Evolutionary conservation across 352 stramenopile genomes (phyloP).

Genomic region (Poterioochromonas sp.): DNA sequence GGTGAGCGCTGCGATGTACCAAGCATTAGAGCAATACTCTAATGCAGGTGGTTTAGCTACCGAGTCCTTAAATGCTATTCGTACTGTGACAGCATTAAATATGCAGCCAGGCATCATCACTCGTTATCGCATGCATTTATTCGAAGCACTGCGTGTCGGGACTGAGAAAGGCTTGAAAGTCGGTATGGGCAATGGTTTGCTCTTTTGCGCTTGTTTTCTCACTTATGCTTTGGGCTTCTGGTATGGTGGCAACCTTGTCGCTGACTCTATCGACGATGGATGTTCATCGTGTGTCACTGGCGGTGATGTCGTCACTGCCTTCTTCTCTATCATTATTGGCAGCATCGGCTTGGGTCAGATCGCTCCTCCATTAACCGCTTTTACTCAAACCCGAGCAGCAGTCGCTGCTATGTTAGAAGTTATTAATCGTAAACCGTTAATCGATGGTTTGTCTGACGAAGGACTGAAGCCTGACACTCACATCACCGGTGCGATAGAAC

Average conservation of each 20-base stretch:
- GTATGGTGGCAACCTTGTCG: conserved; percentile 4
- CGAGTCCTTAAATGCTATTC: conserved; percentile 10
- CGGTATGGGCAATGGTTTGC: background rate
- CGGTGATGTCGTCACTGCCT: conserved; percentile 14
- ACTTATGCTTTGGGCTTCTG: conserved; percentile 26
- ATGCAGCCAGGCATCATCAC: conserved; percentile 3
- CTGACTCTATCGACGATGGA: background rate
- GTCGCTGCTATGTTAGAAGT: background rate
- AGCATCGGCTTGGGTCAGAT: background rate
- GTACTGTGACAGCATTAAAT: conserved; percentile 9
- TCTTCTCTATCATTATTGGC: conserved; percentile 6
- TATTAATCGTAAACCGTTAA: background rate
- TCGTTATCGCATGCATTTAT: background rate
- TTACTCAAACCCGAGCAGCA: background rate
- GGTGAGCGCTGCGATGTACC: background rate
- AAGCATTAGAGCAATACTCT: background rate
- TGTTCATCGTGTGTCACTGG: conserved; percentile 6
- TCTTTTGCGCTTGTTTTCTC: background rate
- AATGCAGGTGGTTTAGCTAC: background rate
- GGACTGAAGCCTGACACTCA: background rate
- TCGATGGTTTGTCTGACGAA: background rate
- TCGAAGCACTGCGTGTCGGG: conserved; percentile 12
- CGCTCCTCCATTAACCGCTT: background rate
- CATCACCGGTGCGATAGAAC: conserved; percentile 33
- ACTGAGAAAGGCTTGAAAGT: background rate